phyloP scores from a whole-genome alignment of 2,329 filamentous ascomycete species.

The Cryphonectria parasitica region DNA sequence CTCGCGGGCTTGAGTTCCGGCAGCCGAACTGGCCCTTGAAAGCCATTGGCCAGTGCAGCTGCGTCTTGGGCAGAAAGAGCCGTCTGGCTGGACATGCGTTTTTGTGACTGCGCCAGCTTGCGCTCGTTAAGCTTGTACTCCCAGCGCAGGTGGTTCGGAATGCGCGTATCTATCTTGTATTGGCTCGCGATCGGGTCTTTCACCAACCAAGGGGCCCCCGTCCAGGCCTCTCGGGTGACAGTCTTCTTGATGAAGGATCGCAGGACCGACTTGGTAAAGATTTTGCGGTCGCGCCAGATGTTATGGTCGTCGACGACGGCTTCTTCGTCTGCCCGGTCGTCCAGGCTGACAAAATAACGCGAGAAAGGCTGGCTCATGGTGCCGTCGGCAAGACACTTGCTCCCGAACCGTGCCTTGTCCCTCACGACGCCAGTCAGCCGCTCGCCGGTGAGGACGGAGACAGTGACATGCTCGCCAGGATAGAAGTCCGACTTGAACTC shows the following conservation, averaged over 20 bases:
- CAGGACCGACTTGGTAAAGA: constrained; percentile 93
- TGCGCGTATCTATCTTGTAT: constrained; percentile 85
- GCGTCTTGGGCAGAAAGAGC: constrained; percentile 45
- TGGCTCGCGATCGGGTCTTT: constrained; percentile 81
- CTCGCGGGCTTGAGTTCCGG: constrained; percentile 75
- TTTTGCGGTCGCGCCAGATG: constrained; percentile 83
- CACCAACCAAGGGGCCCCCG: constrained; percentile 94
- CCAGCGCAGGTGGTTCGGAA: constrained; percentile 81
- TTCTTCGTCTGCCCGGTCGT: constrained; percentile 70
- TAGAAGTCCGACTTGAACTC: constrained; percentile 91
- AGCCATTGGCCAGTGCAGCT: constrained; percentile 43
- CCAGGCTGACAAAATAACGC: constrained; percentile 78
- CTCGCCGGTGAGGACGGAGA: constrained; percentile 70
- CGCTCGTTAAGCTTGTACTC: constrained; percentile 79
- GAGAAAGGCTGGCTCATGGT: constrained; percentile 72
- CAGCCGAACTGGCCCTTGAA: constrained; percentile 58
- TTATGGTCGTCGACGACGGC: constrained; percentile 80
- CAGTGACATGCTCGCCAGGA: constrained; percentile 81
- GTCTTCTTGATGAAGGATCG: constrained; percentile 95
- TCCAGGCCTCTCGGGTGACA: constrained; percentile 89
- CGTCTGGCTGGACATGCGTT: constrained; percentile 52
- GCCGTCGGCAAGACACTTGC: constrained; percentile 67
- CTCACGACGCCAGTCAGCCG: constrained; percentile 75
- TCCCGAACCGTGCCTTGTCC: constrained; percentile 80
- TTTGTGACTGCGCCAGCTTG: constrained; percentile 71